These are phyloP conservation scores for Aspergillus bertholletiae DNA, from an alignment of 495 filamentous ascomycete genomes.

Conservation along the genomic window DNA sequence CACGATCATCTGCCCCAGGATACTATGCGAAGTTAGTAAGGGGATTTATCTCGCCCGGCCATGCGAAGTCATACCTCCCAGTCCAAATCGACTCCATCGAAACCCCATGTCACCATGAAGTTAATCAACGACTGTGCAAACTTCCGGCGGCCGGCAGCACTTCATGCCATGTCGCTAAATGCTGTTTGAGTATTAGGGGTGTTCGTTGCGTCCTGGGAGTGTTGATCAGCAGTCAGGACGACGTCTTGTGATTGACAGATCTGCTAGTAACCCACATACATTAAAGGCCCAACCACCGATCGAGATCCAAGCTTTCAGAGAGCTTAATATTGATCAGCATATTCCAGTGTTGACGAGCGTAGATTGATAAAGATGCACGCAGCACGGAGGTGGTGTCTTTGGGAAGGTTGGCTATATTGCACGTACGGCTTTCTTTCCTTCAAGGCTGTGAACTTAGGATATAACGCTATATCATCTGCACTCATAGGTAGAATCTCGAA, in stretches of 20 bases:
- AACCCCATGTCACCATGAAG: conserved; percentile 5
- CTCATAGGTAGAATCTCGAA: conserved; percentile 4
- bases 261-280: not conserved
- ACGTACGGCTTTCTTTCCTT: conserved; percentile 1
- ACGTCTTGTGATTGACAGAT: not conserved
- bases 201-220: conserved; percentile 1
- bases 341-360: too few relatives aligned
- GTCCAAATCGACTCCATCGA: conserved; percentile 8
- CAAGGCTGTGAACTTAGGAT: conserved; percentile 1
- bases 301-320: conserved; percentile 1
- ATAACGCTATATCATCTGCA: not conserved
- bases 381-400: too few relatives aligned
- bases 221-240: not conserved
- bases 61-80: conserved; percentile 5
- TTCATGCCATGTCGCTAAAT: not conserved
- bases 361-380: too few relatives aligned
- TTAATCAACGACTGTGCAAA: not conserved
- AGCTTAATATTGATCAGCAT: not conserved
- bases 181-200: conserved; percentile 2
- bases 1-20: conserved; percentile 35
- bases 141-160: not conserved
- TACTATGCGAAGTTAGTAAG: conserved; percentile 1
- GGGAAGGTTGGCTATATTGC: not conserved
- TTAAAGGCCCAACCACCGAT: conserved; percentile 2
- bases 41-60: not conserved